Evolutionary conservation across 441 rosid genomes (phyloP), one percentile per base, ranked within the genome.

Genomic region (Metrosideros polymorpha): DNA sequence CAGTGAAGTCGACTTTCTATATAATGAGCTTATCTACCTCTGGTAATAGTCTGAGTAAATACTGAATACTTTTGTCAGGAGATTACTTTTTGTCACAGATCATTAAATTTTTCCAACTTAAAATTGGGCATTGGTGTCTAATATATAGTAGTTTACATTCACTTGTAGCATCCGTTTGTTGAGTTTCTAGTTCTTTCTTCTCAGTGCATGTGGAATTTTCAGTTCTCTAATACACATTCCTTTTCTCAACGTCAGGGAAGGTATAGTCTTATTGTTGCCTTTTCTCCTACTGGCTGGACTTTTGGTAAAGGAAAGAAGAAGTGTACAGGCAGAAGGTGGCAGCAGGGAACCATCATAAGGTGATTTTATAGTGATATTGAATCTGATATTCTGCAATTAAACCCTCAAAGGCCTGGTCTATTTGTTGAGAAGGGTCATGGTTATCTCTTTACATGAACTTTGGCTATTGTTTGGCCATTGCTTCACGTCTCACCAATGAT

Each of bases 291-390:
- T 87, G 99, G 99, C 25, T 97, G 99, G 99, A 88, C 96, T 82
- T 93, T 94, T 85, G 95, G 98, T 32, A 97, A 94, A 88, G 93
- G 96, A 39, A 97, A 95, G 92, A 95, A 95, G 94, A 96, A 95
- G 88, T 91, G 95, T 47, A 93, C 97, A 2, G 98, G 99, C 51
- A 95, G 96, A 92, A 93, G 95, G 88, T 94, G 92, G 92, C 98
- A 96, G 90, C 99, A 95, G 92, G 99, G 98, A 86, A 97, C 99
- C 85, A 92, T 97, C 85, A 97, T 97, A 88, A 94, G 98, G 99
- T 96, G 89, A 87, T 86, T 7, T 66, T 51, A 83, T 45, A n/a
- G 0, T 85, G 79, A 19, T 35, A 66, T 10, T 66, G 77, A 66
- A 66, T 66, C 47, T 10, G 22, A 71, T 24, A 39, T 35, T 71